These are phyloP conservation scores for Leccinum disarticulatum DNA, from an alignment of 768 basidiomycete genomes.

Conservation along the genomic window DNA sequence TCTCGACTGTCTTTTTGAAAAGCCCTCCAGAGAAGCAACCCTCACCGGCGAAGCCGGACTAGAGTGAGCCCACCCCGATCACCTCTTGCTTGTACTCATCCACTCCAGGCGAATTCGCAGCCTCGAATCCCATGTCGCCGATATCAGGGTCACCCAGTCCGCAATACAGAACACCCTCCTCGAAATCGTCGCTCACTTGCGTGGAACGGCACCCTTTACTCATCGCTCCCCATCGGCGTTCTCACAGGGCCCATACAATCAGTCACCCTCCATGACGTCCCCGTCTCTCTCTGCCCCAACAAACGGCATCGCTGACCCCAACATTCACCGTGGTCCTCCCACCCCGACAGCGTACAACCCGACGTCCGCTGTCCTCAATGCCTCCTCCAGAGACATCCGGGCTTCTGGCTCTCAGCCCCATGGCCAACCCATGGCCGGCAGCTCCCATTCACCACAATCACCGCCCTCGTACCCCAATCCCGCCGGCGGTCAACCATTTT, in stretches of 20 bases:
- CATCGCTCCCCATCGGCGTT: constrained; percentile 67
- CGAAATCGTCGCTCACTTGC: constrained; percentile 78
- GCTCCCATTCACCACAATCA: constrained; percentile 45
- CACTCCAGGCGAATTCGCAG: constrained; percentile 79
- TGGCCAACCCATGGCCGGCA: constrained; percentile 36
- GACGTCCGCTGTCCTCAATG: constrained; percentile 22
- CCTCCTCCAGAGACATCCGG: constrained; percentile 33
- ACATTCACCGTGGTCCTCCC: constrained; percentile 28
- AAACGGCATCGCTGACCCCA: constrained; percentile 29
- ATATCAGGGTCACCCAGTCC: constrained; percentile 70
- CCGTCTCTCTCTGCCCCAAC: constrained; percentile 44
- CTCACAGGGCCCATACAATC: constrained; percentile 49
- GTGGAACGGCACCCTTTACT: constrained; percentile 46
- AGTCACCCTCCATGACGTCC: constrained; percentile 65
- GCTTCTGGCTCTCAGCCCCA: constrained; percentile 36
- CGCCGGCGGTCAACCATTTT: constrained; percentile 26
- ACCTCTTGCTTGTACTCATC: constrained; percentile 6
- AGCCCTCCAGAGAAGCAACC: constrained; percentile 83
- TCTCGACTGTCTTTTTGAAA: constrained; percentile 93
- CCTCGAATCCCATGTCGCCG: constrained; percentile 82
- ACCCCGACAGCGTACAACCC: constrained; percentile 33
- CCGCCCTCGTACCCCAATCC: constrained; percentile 45
- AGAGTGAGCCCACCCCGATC: constrained; percentile 56
- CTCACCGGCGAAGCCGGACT: constrained; percentile 87
- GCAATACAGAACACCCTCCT: constrained; percentile 77